A percentile compares a stretch with the other conserved stretches of the same genome.
Conservation (phyloP, 441 rosid species). For the Hura crepitans region DNA sequence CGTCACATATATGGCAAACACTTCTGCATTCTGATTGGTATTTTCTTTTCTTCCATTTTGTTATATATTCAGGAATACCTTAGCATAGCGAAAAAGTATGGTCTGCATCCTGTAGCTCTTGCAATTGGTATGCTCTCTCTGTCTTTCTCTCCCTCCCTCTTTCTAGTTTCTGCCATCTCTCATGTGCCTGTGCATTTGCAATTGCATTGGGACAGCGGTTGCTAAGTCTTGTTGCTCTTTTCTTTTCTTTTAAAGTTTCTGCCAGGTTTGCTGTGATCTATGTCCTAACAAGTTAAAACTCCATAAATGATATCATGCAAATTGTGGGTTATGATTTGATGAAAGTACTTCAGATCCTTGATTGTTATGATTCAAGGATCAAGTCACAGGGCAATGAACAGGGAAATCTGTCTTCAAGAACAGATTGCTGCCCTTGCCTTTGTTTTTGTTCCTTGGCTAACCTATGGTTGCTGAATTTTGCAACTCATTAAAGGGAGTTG, state of each 20-base stretch:
- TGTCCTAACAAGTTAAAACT: background rate
- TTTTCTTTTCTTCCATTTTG: background rate
- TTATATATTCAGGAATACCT: slow-evolving; percentile 41
- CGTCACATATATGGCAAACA: background rate
- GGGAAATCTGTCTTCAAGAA: too few species aligned
- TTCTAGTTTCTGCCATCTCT: background rate
- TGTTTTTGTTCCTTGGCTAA: too few species aligned
- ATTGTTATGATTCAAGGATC: too few species aligned
- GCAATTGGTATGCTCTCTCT: slow-evolving; percentile 41
- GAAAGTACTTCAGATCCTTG: background rate
- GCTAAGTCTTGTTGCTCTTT: background rate
- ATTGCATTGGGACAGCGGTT: background rate
- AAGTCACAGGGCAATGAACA: too few species aligned
- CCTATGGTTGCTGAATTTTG: too few species aligned
- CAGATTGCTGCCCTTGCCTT: too few species aligned
- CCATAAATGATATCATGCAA: background rate
- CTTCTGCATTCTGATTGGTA: background rate
- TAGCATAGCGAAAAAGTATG: slow-evolving; percentile 38
- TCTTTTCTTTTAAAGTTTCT: background rate
- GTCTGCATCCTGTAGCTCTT: slow-evolving; percentile 50
- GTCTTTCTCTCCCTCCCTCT: too few species aligned
- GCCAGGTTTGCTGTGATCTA: background rate
- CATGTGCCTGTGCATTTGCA: slow-evolving; percentile 3
- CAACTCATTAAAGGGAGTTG: too few species aligned
- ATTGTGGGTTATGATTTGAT: background rate